Base-by-base conservation (phyloP, 768 basidiomycete genomes). In the Leucocoprinus sp. region DNA sequence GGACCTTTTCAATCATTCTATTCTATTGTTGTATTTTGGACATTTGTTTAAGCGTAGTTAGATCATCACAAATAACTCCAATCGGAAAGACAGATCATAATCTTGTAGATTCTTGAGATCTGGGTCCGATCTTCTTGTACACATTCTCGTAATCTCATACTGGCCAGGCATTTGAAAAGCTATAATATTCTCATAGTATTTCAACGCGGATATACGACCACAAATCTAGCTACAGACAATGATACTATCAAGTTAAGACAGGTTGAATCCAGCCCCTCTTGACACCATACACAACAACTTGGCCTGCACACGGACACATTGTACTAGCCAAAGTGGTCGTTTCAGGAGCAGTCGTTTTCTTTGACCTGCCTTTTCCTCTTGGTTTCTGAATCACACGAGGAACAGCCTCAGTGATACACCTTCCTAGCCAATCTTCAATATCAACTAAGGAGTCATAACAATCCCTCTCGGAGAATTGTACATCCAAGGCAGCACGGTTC, bases 381-480 rank as follows among this genome's bases (percentile, higher is more conserved):
- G 53, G 43, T 49, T 62, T 67, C 41, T 55, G 42, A 34, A 57
- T 56, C 22, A 43, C 41, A 5, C 8, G 15, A 14, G 63, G 59
- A 1, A 56, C 59, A 34, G 65, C 53, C 5, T 61, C 62, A 15
- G 66, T 55, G 34, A 86, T 60, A 47, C 69, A 68, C 18, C 65
- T 57, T 1, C 68, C 66, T 8, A 90, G 61, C 62, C 82, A 65
- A 26, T 56, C 61, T 55, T 89, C 84, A 49, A 86, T 66, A 55
- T 86, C 81, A 15, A 76, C 51, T 35, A 90, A 70, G 54, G 78
- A 80, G 39, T 78, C 71, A 51, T 84, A 82, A 57, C 84, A 87
- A 41, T 79, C 75, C 44, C 67, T 74, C 54, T 89, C 86, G 2
- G 71, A 71, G 59, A 76, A 84, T 0, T 37, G 35, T 3, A 26